phyloP scores from a whole-genome alignment of 2,329 filamentous ascomycete genomes.

The Neonectria punicea region DNA sequence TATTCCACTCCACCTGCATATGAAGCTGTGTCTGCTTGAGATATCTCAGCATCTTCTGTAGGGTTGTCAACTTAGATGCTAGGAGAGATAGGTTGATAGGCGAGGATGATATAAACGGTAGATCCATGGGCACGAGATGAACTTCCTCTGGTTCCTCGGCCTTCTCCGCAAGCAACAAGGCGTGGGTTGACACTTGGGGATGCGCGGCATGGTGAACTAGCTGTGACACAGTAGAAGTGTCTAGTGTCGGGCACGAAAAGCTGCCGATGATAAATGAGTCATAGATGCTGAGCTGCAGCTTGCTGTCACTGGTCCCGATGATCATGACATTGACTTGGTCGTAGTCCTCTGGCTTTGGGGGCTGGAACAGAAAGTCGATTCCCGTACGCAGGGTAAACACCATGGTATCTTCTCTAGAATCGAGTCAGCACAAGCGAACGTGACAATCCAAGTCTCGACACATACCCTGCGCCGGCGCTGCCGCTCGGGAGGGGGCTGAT shows the following conservation, averaged over 20 bases:
- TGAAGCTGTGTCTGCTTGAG: constrained; percentile 82
- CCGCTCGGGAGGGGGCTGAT: constrained; percentile 74
- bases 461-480: constrained; percentile 70
- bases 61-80: constrained; percentile 84
- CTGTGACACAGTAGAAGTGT: constrained; percentile 40
- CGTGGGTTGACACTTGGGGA: constrained; percentile 78
- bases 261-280: constrained; percentile 84
- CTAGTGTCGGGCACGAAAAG: constrained; percentile 62
- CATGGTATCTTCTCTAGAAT: constrained; percentile 60
- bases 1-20: constrained; percentile 84
- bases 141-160: constrained; percentile 46
- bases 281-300: constrained; percentile 82
- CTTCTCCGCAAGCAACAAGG: constrained; percentile 67
- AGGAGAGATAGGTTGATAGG: constrained; percentile 85
- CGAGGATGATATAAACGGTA: constrained; percentile 83
- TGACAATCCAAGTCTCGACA: not conserved
- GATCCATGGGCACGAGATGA: constrained; percentile 78
- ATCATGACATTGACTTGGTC: constrained; percentile 84
- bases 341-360: constrained; percentile 70
- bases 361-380: constrained; percentile 75
- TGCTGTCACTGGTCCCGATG: constrained; percentile 76
- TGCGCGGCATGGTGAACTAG: constrained; percentile 75
- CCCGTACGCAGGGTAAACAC: constrained; percentile 77
- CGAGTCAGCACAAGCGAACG: constrained; percentile 20
- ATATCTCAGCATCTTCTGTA: constrained; percentile 89